Evolutionary conservation across 345 rosid genomes (phyloP).

Genomic region (Euphorbia pulcherrima): DNA sequence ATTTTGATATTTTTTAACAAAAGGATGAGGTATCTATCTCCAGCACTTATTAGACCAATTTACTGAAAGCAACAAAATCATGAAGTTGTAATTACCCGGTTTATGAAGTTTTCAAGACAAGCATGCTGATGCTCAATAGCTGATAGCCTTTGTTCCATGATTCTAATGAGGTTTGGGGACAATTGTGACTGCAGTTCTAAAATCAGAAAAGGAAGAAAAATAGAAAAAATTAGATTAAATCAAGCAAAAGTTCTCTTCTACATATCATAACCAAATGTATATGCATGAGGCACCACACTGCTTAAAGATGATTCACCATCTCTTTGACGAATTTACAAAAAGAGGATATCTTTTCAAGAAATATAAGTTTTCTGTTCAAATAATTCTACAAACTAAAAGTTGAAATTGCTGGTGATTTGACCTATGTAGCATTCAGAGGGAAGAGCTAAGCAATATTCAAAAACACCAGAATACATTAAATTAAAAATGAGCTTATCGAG

Average conservation of each 20-base stretch:
- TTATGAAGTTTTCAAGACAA: slow-evolving; percentile 55
- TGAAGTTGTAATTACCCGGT: slow-evolving; percentile 41
- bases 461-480: too few species aligned
- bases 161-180: slow-evolving; percentile 66
- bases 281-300: neutral
- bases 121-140: slow-evolving; percentile 61
- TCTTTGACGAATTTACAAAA: too few species aligned
- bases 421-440: too few species aligned
- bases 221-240: neutral
- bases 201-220: neutral
- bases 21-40: neutral
- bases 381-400: too few species aligned
- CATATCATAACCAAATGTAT: neutral
- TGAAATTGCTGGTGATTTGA: too few species aligned
- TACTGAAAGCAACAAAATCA: neutral
- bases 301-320: neutral
- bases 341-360: too few species aligned
- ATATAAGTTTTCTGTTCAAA: too few species aligned
- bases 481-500: too few species aligned
- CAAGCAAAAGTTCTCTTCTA: neutral
- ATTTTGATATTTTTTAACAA: neutral
- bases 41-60: neutral
- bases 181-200: slow-evolving; percentile 50
- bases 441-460: too few species aligned
- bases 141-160: slow-evolving; percentile 69